Conservation (phyloP, 305 asterid genomes). For the Salvia sclarea region DNA sequence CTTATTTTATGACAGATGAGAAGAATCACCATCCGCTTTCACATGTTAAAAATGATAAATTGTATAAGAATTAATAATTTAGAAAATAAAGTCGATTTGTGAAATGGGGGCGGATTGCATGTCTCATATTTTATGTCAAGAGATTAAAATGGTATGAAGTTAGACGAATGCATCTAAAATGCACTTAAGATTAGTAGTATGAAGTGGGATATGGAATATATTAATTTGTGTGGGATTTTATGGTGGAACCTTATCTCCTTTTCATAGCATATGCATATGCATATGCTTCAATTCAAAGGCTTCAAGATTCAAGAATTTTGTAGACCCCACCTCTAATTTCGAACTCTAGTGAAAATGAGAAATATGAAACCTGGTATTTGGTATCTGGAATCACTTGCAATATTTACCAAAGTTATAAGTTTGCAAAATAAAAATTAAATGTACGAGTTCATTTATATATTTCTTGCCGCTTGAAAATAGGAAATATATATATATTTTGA, state of each 20-base stretch:
- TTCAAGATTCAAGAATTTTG: conserved; percentile 35
- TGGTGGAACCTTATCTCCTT: conserved; percentile 26
- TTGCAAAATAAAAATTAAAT: not conserved
- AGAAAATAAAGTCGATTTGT: no score
- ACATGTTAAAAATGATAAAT: no score
- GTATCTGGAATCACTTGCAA: conserved; percentile 27
- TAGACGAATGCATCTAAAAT: not conserved
- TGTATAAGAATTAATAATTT: no score
- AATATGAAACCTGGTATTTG: conserved; percentile 14
- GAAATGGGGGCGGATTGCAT: no score
- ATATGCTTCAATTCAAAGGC: conserved; percentile 37
- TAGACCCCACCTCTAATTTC: conserved; percentile 8
- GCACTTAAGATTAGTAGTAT: conserved; percentile 29
- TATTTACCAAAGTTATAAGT: not conserved
- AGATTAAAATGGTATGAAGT: not conserved
- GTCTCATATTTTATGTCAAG: not conserved
- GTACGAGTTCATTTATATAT: no score
- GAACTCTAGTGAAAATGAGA: conserved; percentile 15
- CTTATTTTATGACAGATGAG: no score
- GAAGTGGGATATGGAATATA: conserved; percentile 40
- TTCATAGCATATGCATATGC: conserved; percentile 29
- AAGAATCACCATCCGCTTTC: no score
- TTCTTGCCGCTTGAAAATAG: no score
- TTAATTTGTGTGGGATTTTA: not conserved
- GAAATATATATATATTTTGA: no score